phyloP scores from a whole-genome alignment of 345 rosid species.

The Euclidium syriacum region DNA sequence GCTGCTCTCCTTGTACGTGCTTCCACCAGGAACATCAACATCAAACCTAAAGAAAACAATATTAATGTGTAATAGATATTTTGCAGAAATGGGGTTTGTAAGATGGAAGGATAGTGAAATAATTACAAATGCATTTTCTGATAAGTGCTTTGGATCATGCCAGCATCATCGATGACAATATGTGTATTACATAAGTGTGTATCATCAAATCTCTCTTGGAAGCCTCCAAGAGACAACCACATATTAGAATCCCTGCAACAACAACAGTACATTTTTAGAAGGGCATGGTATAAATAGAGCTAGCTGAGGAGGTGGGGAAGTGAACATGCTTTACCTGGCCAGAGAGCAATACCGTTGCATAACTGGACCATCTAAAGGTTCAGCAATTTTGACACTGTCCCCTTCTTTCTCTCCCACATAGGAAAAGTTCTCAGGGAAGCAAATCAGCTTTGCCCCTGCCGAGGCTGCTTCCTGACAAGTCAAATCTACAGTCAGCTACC shows the following conservation, averaged over 20 bases:
- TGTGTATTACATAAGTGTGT: conserved; percentile 71
- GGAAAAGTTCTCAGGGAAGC: conserved; percentile 86
- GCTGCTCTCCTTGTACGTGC: conserved; percentile 74
- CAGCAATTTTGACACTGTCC: conserved; percentile 66
- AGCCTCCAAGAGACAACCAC: conserved; percentile 95
- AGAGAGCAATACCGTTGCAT: conserved; percentile 78
- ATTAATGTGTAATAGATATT: background rate
- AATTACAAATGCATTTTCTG: conserved; percentile 75
- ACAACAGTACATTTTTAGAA: background rate
- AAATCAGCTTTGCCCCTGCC: conserved; percentile 79
- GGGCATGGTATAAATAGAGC: background rate
- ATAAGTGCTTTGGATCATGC: conserved; percentile 62
- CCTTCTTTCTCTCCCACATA: conserved; percentile 60
- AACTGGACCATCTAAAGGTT: conserved; percentile 76
- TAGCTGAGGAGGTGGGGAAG: background rate
- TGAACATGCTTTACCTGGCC: conserved; percentile 74
- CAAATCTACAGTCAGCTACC: background rate
- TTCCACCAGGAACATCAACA: conserved; percentile 90
- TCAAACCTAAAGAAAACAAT: conserved; percentile 55
- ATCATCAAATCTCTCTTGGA: conserved; percentile 85
- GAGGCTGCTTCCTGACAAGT: conserved; percentile 68
- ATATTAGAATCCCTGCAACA: conserved; percentile 65
- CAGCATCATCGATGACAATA: conserved; percentile 70
- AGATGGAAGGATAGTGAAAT: background rate
- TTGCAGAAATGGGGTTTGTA: background rate